Conservation (phyloP, 2,329 filamentous ascomycete species). For the Byssoonygena ceratinophila region DNA sequence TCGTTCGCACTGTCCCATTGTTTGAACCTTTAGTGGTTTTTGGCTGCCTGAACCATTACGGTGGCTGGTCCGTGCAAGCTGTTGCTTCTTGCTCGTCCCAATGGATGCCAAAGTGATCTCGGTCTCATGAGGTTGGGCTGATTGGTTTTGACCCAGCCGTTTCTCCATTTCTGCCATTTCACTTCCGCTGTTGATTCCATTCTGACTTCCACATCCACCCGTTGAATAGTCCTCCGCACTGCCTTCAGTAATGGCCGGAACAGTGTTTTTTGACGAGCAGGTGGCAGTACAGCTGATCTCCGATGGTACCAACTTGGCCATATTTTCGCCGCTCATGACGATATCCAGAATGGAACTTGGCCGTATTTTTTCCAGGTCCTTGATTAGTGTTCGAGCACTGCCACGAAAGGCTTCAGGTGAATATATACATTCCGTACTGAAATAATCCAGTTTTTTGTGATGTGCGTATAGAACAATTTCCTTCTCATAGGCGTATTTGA, state of each 20-base stretch:
- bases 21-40: conserved; percentile 46
- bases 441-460: conserved; percentile 94
- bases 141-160: conserved; percentile 55
- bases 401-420: conserved; percentile 93
- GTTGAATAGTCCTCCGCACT: conserved; percentile 44
- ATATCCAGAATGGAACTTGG: conserved; percentile 93
- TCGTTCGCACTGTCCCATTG: conserved; percentile 66
- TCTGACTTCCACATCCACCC: conserved; percentile 65
- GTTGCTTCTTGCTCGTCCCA: conserved; percentile 11
- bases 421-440: conserved; percentile 97
- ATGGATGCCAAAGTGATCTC: conserved; percentile 45
- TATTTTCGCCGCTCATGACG: conserved; percentile 88
- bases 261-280: conserved; percentile 19
- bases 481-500: conserved; percentile 98
- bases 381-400: conserved; percentile 82
- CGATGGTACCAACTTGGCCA: conserved; percentile 72
- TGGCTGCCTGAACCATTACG: conserved; percentile 20
- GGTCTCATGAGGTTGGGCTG: conserved; percentile 50
- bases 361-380: conserved; percentile 84
- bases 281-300: conserved; percentile 37
- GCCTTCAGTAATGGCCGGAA: conserved; percentile 30
- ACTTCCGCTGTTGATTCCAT: conserved; percentile 55
- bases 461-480: conserved; percentile 97
- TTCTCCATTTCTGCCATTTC: conserved; percentile 79
- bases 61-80: conserved; percentile 14